phyloP scores from a whole-genome alignment of 2,329 filamentous ascomycete genomes.

The Fusarium nurragi region DNA sequence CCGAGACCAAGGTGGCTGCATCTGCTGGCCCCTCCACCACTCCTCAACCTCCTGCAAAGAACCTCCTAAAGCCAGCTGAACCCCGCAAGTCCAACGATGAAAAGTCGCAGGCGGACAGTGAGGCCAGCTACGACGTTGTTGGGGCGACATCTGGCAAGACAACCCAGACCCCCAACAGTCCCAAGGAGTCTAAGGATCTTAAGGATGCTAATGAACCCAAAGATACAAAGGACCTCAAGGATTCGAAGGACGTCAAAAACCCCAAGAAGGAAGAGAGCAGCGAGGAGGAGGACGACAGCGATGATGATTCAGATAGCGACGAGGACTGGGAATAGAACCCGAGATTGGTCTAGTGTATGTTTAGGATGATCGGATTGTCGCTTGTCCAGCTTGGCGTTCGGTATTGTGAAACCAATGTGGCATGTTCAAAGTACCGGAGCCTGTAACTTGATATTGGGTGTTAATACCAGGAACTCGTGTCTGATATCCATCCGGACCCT shows the following conservation, averaged over 20 bases:
- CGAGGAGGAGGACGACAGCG: constrained; percentile 18
- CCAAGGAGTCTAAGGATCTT: constrained; percentile 66
- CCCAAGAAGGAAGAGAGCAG: constrained; percentile 23
- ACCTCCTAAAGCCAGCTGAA: constrained; percentile 68
- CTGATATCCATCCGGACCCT: constrained; percentile 12
- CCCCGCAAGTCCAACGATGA: constrained; percentile 83
- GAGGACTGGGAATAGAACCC: constrained; percentile 78
- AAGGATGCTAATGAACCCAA: not conserved
- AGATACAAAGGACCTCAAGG: not conserved
- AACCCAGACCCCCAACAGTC: constrained; percentile 78
- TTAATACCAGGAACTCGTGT: constrained; percentile 40
- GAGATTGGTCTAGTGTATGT: constrained; percentile 17
- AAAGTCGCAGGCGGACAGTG: constrained; percentile 90
- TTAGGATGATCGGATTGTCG: constrained; percentile 29
- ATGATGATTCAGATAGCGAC: constrained; percentile 53
- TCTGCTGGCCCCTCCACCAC: constrained; percentile 69
- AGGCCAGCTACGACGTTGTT: constrained; percentile 95
- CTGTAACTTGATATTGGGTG: constrained; percentile 43
- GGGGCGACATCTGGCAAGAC: constrained; percentile 78
- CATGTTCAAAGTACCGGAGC: constrained; percentile 25
- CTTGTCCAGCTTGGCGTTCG: constrained; percentile 48
- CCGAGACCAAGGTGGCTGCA: constrained; percentile 42
- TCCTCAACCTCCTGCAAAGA: constrained; percentile 62
- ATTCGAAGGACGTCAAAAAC: not conserved
- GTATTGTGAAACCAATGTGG: constrained; percentile 39